phyloP scores from a whole-genome alignment of 1,139 yeast genomes.

The Eremothecium gossypii region DNA sequence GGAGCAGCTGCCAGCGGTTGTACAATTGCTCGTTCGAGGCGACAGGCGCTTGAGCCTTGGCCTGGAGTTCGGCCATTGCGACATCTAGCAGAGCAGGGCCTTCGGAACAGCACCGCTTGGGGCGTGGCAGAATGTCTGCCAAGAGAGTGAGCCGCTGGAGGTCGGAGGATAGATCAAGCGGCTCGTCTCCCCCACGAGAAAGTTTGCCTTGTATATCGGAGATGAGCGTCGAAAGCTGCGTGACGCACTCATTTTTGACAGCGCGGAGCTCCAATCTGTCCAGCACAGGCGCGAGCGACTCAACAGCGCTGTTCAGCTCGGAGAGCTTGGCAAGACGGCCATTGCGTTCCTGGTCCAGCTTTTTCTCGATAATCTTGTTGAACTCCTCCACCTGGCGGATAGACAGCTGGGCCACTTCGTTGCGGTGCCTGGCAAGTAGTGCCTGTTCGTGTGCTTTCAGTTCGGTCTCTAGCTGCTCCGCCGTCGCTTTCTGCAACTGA shows the following conservation, averaged over 20 bases:
- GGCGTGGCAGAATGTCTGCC: constrained; percentile 21
- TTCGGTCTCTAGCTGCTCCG: constrained; percentile 52
- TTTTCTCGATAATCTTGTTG: constrained; percentile 51
- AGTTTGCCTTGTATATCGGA: constrained; percentile 20
- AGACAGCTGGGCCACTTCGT: constrained; percentile 64
- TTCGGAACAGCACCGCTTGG: constrained; percentile 17
- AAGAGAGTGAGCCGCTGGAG: constrained; percentile 27
- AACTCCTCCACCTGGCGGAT: constrained; percentile 66
- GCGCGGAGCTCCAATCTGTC: constrained; percentile 19
- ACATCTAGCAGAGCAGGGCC: constrained; percentile 20
- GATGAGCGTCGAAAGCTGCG: constrained; percentile 20
- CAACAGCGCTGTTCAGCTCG: constrained; percentile 49
- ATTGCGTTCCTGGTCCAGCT: constrained; percentile 70
- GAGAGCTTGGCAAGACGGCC: constrained; percentile 68
- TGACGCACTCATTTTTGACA: constrained; percentile 23
- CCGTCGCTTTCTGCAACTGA: constrained; percentile 55
- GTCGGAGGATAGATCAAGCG: constrained; percentile 27
- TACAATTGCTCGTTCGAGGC: constrained; percentile 55
- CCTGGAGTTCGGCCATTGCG: constrained; percentile 21
- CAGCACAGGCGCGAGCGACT: constrained; percentile 28
- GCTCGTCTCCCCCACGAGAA: constrained; percentile 13
- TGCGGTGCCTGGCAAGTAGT: constrained; percentile 67
- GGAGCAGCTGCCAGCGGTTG: constrained; percentile 63
- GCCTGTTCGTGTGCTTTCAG: constrained; percentile 60
- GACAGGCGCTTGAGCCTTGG: constrained; percentile 15